Evolutionary conservation across 208 protist genomes (phyloP).

Genomic region (Crithidia expoeki): DNA sequence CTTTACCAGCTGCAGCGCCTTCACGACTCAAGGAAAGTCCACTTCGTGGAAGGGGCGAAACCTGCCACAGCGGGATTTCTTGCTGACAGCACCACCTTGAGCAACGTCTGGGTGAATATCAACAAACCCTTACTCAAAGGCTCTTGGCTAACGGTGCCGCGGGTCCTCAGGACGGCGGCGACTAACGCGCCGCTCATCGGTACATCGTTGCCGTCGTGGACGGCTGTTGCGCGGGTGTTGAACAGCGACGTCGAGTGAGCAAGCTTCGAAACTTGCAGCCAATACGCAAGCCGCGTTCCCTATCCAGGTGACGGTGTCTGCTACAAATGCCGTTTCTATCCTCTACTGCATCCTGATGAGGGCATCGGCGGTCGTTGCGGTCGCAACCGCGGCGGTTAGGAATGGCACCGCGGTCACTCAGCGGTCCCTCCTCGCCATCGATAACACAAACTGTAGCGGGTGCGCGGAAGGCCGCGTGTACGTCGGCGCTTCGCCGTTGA

Average conservation of each 20-base stretch:
- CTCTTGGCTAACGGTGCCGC: not conserved
- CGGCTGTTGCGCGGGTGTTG: not conserved
- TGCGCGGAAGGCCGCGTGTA: not conserved
- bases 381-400: not conserved
- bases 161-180: not conserved
- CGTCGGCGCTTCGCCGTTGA: not conserved
- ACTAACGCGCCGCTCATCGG: constrained; percentile 3
- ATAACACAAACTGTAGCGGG: constrained; percentile 6
- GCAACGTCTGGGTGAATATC: not conserved
- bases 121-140: not conserved
- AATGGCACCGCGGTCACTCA: not conserved
- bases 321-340: not conserved
- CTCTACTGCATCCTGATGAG: not conserved
- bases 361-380: not conserved
- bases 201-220: not conserved
- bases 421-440: not conserved
- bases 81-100: constrained; percentile 1
- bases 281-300: not conserved
- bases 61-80: not conserved
- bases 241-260: not conserved
- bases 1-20: not conserved
- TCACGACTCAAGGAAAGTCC: not conserved
- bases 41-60: not conserved
- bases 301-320: not conserved
- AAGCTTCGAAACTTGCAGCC: not conserved